phyloP scores from a whole-genome alignment of 2,329 filamentous ascomycete genomes.

The Cordyceps militaris region DNA sequence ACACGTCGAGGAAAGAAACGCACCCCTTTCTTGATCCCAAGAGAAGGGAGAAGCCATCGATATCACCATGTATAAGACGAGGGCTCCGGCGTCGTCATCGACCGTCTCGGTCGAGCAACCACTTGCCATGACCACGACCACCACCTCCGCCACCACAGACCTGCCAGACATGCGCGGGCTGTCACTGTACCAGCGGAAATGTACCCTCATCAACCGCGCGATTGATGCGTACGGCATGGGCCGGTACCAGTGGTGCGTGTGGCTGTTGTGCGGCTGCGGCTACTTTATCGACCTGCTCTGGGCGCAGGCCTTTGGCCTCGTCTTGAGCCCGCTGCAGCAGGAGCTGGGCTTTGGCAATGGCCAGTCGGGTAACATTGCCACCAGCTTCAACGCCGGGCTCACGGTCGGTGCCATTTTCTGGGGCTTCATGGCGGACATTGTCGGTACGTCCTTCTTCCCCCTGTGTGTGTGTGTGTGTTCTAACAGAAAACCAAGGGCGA shows the following conservation, averaged over 20 bases:
- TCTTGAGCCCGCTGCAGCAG: conserved; percentile 46
- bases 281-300: conserved; percentile 50
- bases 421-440: conserved; percentile 48
- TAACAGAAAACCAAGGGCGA: conserved; percentile 27
- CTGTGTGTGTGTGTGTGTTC: not conserved
- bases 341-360: conserved; percentile 44
- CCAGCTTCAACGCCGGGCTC: conserved; percentile 46
- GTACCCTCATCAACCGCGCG: conserved; percentile 33
- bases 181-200: conserved; percentile 29
- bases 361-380: conserved; percentile 40
- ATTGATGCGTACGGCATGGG: conserved; percentile 47
- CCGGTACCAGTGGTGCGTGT: conserved; percentile 45
- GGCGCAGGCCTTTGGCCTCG: conserved; percentile 51
- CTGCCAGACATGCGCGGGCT: conserved; percentile 19
- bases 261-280: conserved; percentile 46
- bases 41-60: not conserved
- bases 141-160: not conserved
- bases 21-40: not conserved
- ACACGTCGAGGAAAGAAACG: not conserved
- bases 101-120: not conserved
- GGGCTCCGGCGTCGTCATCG: not conserved
- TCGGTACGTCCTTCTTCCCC: conserved; percentile 20
- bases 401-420: conserved; percentile 49
- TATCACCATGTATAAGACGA: not conserved
- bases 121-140: not conserved